These are phyloP conservation scores for Suillus placidus DNA, from an alignment of 768 basidiomycete species.

Conservation along the genomic window DNA sequence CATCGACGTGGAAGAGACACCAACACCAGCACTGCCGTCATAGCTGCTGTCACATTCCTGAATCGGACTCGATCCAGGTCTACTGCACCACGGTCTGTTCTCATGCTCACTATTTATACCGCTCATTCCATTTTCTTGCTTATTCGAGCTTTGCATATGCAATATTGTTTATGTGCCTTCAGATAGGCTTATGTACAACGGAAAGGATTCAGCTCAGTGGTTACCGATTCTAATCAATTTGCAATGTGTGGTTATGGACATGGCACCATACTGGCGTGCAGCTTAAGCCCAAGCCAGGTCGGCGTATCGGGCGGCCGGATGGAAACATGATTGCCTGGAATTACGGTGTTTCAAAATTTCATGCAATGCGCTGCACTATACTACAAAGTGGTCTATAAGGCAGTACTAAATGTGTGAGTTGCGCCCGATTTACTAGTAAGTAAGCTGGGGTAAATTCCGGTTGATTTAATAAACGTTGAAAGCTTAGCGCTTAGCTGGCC, in stretches of 20 bases:
- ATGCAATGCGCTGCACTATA: not conserved
- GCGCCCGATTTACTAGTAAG: too few species aligned
- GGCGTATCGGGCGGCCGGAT: not conserved
- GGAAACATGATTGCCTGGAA: not conserved
- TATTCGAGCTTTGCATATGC: not conserved
- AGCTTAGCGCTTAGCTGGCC: not conserved
- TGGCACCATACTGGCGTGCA: not conserved
- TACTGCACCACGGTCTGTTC: not conserved
- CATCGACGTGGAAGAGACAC: slow-evolving; percentile 56
- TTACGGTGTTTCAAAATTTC: not conserved
- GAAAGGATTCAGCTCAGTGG: not conserved
- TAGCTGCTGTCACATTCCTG: not conserved
- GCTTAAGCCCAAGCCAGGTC: not conserved
- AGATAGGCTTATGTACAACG: slow-evolving; percentile 2
- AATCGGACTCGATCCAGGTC: not conserved
- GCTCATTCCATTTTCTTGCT: not conserved
- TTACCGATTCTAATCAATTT: not conserved
- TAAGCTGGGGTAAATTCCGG: too few species aligned
- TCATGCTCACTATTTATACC: slow-evolving; percentile 13
- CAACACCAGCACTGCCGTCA: slow-evolving; percentile 11
- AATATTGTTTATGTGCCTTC: not conserved
- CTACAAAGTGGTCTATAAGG: not conserved
- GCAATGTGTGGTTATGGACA: not conserved
- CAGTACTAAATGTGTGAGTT: not conserved
- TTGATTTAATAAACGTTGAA: not conserved